Conservation (phyloP, 192 early-diverging fungal genomes). For the Coemansia umbellata region DNA sequence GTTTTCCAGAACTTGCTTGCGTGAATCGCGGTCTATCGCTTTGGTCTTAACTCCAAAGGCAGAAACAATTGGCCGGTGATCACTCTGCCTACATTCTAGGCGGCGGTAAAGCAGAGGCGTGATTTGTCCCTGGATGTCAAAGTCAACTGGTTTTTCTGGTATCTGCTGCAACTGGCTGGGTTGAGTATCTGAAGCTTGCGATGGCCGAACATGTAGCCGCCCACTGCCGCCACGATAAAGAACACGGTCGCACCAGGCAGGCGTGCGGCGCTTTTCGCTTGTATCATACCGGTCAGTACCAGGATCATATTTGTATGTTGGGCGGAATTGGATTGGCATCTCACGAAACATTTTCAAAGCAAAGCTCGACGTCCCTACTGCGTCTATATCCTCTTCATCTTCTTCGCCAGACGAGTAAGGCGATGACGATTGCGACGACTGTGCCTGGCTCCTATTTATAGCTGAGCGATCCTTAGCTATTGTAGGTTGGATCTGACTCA, state of each 20-base stretch:
- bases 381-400: constrained; percentile 7
- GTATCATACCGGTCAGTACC: constrained; percentile 83
- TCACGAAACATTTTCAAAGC: constrained; percentile 76
- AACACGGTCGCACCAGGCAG: constrained; percentile 96
- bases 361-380: constrained; percentile 60
- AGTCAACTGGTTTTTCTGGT: constrained; percentile 1
- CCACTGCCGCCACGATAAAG: constrained; percentile 54
- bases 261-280: constrained; percentile 88
- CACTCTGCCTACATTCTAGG: constrained; percentile 67
- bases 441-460: constrained; percentile 20
- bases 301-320: constrained; percentile 97
- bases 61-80: constrained; percentile 82
- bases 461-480: not conserved
- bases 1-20: constrained; percentile 45
- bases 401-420: constrained; percentile 31
- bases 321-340: constrained; percentile 73
- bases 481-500: not conserved
- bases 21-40: constrained; percentile 52
- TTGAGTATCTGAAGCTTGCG: not conserved
- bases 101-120: constrained; percentile 59
- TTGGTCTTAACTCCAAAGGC: constrained; percentile 64
- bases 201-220: not conserved
- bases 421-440: constrained; percentile 19
- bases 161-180: constrained; percentile 1
- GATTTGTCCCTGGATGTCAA: constrained; percentile 22